Evolutionary conservation across 495 filamentous ascomycete species (phyloP), one percentile per base, ranked within the genome.

Genomic region (Daldinia loculata): DNA sequence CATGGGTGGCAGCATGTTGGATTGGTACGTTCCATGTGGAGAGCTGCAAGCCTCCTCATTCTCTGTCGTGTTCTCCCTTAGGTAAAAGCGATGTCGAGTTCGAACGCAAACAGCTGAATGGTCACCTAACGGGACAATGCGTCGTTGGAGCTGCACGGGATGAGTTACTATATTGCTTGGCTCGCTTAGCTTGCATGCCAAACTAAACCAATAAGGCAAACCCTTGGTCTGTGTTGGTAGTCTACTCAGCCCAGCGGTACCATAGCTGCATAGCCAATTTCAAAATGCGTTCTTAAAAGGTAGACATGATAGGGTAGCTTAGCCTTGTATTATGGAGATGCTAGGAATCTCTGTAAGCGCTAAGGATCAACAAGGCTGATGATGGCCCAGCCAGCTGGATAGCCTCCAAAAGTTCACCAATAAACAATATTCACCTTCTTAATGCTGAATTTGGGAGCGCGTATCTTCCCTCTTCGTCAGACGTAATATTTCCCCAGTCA

Each of bases 301-400:
- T 39, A 27, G 55, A 57, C 55, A 15, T 24, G 55, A 57, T 57
- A 57, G 55, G 55, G 17, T 4, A 41, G 9, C 55, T 38, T 1
- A 57, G 55, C 55, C 55, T 57, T 57, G 19, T 56, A 57, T 57
- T 38, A 57, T 57, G 55, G 55, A 57, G 30, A 24, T 57, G 19
- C 9, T 26, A 57, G 22, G 55, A 26, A 57, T 22, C 7, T 14
- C 9, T 26, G 11, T 57, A 57, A 57, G 55, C 55, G 19, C 55
- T 38, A 57, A 57, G 19, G 8, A 12, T 53, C 50, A 53, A 53
- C 50, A 30, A 53, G 50, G 50, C 50, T 53, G 50, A 53, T 14
- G 50, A 53, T 30, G 43, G 43, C 50, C 50, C 14, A 53, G 24
- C 45, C 22, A 41, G 19, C 43, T 48, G 43, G 43, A 24, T 48